phyloP scores from a whole-genome alignment of 768 basidiomycete species.

The Artomyces pyxidatus region DNA sequence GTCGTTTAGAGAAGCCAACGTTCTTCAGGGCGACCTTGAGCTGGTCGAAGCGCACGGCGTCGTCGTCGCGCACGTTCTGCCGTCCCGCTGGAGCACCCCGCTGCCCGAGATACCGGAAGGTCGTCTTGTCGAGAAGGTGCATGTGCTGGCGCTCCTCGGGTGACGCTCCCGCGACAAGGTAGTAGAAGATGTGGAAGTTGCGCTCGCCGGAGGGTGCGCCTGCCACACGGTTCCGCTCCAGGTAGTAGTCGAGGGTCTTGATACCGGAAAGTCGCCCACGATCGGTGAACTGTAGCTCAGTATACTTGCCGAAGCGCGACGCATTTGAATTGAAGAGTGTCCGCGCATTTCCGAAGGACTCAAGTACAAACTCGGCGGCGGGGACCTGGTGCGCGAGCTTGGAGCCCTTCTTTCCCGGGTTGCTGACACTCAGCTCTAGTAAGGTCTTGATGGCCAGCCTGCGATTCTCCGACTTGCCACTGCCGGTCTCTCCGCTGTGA shows the following conservation, averaged over 20 bases:
- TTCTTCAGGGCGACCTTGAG: constrained; percentile 91
- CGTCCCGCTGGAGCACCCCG: constrained; percentile 38
- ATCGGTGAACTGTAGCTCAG: constrained; percentile 94
- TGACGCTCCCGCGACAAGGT: constrained; percentile 86
- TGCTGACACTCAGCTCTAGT: constrained; percentile 82
- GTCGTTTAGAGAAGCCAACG: constrained; percentile 88
- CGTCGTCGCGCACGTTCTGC: constrained; percentile 58
- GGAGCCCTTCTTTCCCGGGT: constrained; percentile 88
- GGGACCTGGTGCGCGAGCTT: constrained; percentile 84
- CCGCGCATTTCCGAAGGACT: constrained; percentile 89
- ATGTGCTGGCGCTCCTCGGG: constrained; percentile 85
- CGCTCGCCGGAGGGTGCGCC: constrained; percentile 85
- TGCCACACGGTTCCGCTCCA: constrained; percentile 87
- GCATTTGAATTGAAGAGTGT: constrained; percentile 92
- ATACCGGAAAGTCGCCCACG: constrained; percentile 81
- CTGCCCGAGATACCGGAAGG: constrained; percentile 83
- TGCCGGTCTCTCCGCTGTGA: constrained; percentile 80
- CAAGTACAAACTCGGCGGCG: constrained; percentile 91
- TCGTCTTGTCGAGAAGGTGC: constrained; percentile 69
- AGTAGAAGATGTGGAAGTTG: constrained; percentile 98
- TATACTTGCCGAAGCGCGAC: constrained; percentile 96
- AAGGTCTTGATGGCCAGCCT: constrained; percentile 87
- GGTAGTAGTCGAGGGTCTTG: constrained; percentile 95
- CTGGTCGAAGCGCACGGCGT: constrained; percentile 85
- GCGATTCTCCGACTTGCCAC: constrained; percentile 89